Evolutionary conservation across 2,329 filamentous ascomycete genomes (phyloP).

Genomic region (Venturia effusa): DNA sequence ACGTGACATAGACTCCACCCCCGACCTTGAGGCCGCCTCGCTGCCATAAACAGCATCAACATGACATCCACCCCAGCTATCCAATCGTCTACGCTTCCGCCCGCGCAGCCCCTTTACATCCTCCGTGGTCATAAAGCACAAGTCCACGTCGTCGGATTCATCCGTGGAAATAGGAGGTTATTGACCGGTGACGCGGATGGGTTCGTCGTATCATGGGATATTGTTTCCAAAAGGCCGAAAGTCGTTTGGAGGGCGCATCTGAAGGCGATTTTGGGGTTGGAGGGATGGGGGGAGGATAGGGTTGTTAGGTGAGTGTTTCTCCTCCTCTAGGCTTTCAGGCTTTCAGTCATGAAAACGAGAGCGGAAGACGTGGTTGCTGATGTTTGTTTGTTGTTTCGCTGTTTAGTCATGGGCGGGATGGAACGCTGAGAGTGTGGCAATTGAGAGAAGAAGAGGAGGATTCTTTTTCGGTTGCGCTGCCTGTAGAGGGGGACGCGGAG

Average conservation of each 20-base stretch:
- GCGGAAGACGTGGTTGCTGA: neutral
- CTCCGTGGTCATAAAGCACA: conserved; percentile 76
- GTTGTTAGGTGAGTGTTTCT: conserved; percentile 66
- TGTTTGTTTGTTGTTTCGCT: neutral
- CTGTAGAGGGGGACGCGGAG: conserved; percentile 49
- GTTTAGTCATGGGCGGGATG: conserved; percentile 82
- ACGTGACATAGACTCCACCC: neutral
- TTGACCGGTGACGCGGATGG: conserved; percentile 84
- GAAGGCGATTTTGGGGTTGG: conserved; percentile 63
- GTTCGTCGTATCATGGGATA: conserved; percentile 77
- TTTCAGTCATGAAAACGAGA: neutral
- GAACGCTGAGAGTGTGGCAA: conserved; percentile 78
- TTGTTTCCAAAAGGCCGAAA: conserved; percentile 66
- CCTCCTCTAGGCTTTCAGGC: neutral
- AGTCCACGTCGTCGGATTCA: conserved; percentile 67
- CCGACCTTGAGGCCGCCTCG: neutral
- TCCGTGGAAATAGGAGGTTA: conserved; percentile 62
- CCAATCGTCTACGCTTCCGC: conserved; percentile 24
- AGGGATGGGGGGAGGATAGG: conserved; percentile 58
- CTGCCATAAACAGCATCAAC: neutral
- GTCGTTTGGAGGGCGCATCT: conserved; percentile 83
- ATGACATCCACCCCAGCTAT: neutral
- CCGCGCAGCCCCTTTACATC: conserved; percentile 54
- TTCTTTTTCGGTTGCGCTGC: conserved; percentile 55
- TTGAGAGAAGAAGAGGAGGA: conserved; percentile 50